A percentile compares a stretch with the other conserved stretches of the same genome.
Evolutionary conservation across 2,329 filamentous ascomycete species (phyloP).

Genomic region (Nemania sp.): DNA sequence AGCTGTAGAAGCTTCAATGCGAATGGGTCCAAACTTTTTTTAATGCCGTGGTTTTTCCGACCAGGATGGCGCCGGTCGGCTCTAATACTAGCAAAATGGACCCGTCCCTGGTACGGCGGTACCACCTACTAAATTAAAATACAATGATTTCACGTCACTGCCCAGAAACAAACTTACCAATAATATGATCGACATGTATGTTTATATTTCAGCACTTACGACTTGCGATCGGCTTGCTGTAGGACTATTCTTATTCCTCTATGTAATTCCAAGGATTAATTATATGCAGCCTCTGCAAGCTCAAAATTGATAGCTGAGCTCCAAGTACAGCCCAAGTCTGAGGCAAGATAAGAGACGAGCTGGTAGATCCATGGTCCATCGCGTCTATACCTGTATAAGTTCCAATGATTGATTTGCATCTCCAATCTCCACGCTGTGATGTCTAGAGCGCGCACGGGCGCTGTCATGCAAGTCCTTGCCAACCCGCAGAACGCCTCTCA

Average conservation of each 20-base stretch:
- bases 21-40: slow-evolving; percentile 34
- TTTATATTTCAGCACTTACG: too few relatives aligned
- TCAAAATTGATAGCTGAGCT: not conserved
- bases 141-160: too few relatives aligned
- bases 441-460: slow-evolving; percentile 8
- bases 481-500: slow-evolving; percentile 15
- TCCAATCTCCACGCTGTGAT: slow-evolving; percentile 28
- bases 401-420: slow-evolving; percentile 30
- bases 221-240: too few relatives aligned
- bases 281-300: not conserved
- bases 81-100: not conserved
- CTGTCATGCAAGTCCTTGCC: slow-evolving; percentile 1
- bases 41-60: slow-evolving; percentile 39
- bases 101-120: not conserved
- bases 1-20: slow-evolving; percentile 37
- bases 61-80: not conserved
- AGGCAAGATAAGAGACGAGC: slow-evolving; percentile 12
- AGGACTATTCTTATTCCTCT: too few relatives aligned
- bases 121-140: too few relatives aligned
- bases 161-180: too few relatives aligned
- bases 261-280: too few relatives aligned
- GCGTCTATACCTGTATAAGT: slow-evolving; percentile 34
- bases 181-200: too few relatives aligned
- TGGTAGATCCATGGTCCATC: not conserved
- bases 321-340: slow-evolving; percentile 22